Evolutionary conservation across 495 filamentous ascomycete genomes (phyloP), one percentile per base, ranked within the genome.

Genomic region (Aspergillus bertholletiae): DNA sequence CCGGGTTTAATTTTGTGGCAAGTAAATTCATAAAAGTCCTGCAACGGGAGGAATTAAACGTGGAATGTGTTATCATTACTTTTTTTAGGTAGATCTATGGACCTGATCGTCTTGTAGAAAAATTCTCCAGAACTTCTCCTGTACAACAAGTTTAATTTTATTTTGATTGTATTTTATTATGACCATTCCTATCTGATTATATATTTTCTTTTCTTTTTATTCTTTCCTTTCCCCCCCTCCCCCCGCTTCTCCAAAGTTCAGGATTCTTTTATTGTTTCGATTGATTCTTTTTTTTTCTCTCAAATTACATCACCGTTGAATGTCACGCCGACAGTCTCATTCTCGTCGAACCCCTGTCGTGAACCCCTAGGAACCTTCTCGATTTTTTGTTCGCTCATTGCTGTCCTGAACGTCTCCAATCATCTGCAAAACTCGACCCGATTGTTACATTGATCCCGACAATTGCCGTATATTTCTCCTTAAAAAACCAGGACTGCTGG

Each of bases 311-410:
- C 45, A 47, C 45, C 17, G 24, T 47, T 27, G 18, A 26, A 20
- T 30, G 45, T 20, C 24, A 30, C 13, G 15, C 45, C 8, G 24
- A 47, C 24, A 47, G 17, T 47, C 32, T 12, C 6, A 47, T 47
- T 47, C 24, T 47, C 15, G 23, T 46, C 7, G 21, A 32, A 7
- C 22, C 5, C 26, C 44, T 26, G n/a, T 13, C 13, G 44, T 27
- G 44, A 24, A 2, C 44, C 18, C 11, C 44, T 21, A 4, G 37
- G 44, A 30, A 34, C 49, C 43, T 56, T 46, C 57, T n/a, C n/a
- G n/a, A n/a, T 39, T 59, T 54, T 51, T 22, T n/a, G 56, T 34
- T 45, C 20, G 51, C 32, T 51, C 26, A 35, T 15, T 5, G n/a
- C n/a, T n/a, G n/a, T 56, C 35, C 34, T 34, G n/a, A 20, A 26